These are phyloP conservation scores for Lodderomyces beijingensis DNA, from an alignment of 1,139 yeast genomes.

Conservation along the genomic window DNA sequence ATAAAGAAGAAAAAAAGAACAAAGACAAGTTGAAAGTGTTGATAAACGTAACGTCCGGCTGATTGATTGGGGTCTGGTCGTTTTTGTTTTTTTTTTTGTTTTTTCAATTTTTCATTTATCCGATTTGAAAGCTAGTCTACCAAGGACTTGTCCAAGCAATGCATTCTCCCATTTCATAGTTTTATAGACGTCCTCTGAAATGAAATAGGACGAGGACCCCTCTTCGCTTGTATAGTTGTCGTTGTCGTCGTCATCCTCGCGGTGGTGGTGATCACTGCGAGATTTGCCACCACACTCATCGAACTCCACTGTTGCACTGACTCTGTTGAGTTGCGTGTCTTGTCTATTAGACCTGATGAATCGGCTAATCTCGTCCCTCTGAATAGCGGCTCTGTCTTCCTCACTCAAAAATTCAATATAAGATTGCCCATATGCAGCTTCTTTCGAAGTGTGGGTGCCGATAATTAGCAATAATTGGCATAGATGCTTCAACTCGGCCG, in stretches of 20 bases:
- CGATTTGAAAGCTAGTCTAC: slow-evolving; percentile 3
- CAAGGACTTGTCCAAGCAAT: slow-evolving; percentile 16
- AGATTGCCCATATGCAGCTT: slow-evolving; percentile 19
- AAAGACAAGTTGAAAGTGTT: too few relatives aligned
- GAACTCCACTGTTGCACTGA: too few relatives aligned
- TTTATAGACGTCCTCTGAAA: slow-evolving; percentile 13
- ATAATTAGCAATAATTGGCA: slow-evolving; percentile 18
- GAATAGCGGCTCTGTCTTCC: slow-evolving; percentile 11
- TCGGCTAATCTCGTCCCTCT: neutral
- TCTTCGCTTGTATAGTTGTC: neutral
- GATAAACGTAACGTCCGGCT: too few relatives aligned
- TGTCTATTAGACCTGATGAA: neutral
- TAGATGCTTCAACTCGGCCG: slow-evolving; percentile 14
- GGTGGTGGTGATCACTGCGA: too few relatives aligned
- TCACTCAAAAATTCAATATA: slow-evolving; percentile 17
- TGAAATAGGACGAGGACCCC: slow-evolving; percentile 1
- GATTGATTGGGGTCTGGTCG: too few relatives aligned
- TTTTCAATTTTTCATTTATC: neutral
- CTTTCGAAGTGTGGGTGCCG: slow-evolving; percentile 19
- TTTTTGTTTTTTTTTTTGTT: too few relatives aligned
- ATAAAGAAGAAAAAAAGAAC: too few relatives aligned
- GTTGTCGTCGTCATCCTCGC: neutral
- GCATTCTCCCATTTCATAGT: slow-evolving; percentile 24
- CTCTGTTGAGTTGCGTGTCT: too few relatives aligned
- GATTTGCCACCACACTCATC: too few relatives aligned